Evolutionary conservation across 805 yeast genomes (phyloP), one percentile per base, ranked within the genome.

Genomic region (Yamadazyma akitaensis): DNA sequence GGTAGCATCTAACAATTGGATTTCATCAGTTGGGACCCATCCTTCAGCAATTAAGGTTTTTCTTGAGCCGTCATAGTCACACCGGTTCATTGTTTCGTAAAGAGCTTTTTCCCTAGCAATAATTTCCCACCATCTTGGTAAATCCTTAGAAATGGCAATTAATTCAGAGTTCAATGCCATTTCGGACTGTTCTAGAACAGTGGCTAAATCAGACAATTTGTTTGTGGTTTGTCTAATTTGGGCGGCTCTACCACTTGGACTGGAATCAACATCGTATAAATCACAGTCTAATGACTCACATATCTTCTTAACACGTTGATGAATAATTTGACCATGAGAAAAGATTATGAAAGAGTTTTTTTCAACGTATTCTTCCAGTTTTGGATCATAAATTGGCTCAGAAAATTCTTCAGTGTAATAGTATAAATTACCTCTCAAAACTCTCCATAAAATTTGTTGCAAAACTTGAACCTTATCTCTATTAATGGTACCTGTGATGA

Each of bases 41-140:
- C 98, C 99, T 72, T 95, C 98, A 17, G 95, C 96, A 40, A 92
- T 80, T 50, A 94, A 73, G 32, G 96, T 87, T 63, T 86, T 81
- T 68, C 96, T 82, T n/a, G 84, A 72, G 53, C 80, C 88, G 60
- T 87, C 95, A 64, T 84, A 85, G 60, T 87, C 88, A 64, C 89
- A 82, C 58, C 79, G 73, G 66, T 89, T 89, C 72, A 94, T 73
- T 0, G 89, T 78, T 30, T 84, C 75, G 65, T 85, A 90, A 13
- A 91, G 83, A 12, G 89, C 84, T 62, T 88, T 88, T 65, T 94
- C 99, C 63, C 89, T 81, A 47, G 81, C 81, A 26, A 72, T 53
- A 19, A 62, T 60, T 52, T 60, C 67, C 67, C 79, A 77, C 96
- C 97, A 94, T 53, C 75, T 74, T 40, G 82, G 81, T 49, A 91